Evolutionary conservation across 2,329 filamentous ascomycete species (phyloP), one percentile per base, ranked within the genome.

Genomic region (Epichloe aotearoae): DNA sequence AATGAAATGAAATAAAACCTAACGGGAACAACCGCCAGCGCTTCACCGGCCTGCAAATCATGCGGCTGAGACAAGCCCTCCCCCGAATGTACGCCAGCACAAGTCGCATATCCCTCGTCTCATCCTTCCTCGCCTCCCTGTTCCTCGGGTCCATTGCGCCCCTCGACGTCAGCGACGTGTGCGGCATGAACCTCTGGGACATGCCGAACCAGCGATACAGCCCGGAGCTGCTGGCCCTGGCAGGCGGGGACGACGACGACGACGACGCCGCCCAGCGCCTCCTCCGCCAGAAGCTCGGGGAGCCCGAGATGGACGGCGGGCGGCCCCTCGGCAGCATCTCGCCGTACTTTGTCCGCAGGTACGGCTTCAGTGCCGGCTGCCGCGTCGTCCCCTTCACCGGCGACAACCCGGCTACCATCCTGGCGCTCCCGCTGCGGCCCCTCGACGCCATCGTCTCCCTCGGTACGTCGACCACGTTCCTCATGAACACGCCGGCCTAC

Each of bases 101-200:
- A 1, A 75, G 82, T 11, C 82, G 88, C 51, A 95, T 98, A 63
- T 94, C 89, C 2, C 83, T 97, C 44, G 90, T 96, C 14, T 97
- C 91, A 0, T 96, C 91, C 0, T 98, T 95, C 73, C 76, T 97
- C 48, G 90, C 91, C 2, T 96, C 91, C 0, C 67, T 97, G 15
- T 86, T 98, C 65, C 76, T 96, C 14, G 93, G 93, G 50, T 72
- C 75, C 56, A 77, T 96, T 55, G 91, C 93, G 0, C 88, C 90
- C 0, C 84, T 96, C 58, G 93, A 98, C 65, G 90, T 95, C 59
- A 85, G 86, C 61, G 93, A 98, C 69, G 90, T 91, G 23, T 95
- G 89, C 61, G 93, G 93, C 50, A 95, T 95, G 84, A 95, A 97
- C 65, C 74, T 98, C 6, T 97, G 89, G 88, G 88, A 97, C 61